A percentile compares a stretch with the other conserved stretches of the same genome.
Conservation (phyloP, 441 rosid genomes). For the Metrosideros polymorpha region DNA sequence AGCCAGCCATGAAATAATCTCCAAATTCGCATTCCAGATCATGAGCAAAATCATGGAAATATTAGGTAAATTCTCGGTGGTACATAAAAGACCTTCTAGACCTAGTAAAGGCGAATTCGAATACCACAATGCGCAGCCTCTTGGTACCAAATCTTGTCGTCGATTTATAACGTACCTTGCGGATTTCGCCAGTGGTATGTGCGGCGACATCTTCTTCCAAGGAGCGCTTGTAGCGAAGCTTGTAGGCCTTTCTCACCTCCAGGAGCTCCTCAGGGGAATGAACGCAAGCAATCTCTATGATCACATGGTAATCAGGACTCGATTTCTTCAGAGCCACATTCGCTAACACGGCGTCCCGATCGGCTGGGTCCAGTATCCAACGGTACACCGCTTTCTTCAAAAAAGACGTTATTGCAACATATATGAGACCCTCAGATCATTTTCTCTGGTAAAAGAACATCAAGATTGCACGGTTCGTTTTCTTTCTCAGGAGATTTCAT, state of each 20-base stretch:
- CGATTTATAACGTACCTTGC: constrained; percentile 24
- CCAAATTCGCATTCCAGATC: background rate
- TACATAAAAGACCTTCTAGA: background rate
- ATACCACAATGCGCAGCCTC: background rate
- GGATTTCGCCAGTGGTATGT: constrained; percentile 39
- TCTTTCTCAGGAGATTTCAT: background rate
- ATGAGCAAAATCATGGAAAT: background rate
- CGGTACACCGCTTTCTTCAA: constrained; percentile 50
- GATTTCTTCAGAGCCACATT: constrained; percentile 39
- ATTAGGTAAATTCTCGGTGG: background rate
- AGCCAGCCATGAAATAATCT: background rate
- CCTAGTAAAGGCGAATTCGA: background rate
- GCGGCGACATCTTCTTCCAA: constrained; percentile 68
- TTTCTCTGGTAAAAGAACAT: background rate
- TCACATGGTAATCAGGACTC: constrained; percentile 28
- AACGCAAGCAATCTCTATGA: constrained; percentile 41
- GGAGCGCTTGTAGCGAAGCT: constrained; percentile 48
- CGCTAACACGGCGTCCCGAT: constrained; percentile 53
- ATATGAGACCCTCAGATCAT: background rate
- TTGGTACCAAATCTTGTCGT: background rate
- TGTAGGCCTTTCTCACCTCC: constrained; percentile 48
- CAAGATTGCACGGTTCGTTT: background rate
- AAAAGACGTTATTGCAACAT: background rate
- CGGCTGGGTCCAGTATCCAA: constrained; percentile 60
- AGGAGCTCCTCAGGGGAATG: constrained; percentile 56